Percentiles rank a stretch among this genome's conserved stretches.
These are phyloP conservation scores for Kurtzmaniella quercitrusa DNA, from an alignment of 1,139 yeast species.

Conservation along the genomic window DNA sequence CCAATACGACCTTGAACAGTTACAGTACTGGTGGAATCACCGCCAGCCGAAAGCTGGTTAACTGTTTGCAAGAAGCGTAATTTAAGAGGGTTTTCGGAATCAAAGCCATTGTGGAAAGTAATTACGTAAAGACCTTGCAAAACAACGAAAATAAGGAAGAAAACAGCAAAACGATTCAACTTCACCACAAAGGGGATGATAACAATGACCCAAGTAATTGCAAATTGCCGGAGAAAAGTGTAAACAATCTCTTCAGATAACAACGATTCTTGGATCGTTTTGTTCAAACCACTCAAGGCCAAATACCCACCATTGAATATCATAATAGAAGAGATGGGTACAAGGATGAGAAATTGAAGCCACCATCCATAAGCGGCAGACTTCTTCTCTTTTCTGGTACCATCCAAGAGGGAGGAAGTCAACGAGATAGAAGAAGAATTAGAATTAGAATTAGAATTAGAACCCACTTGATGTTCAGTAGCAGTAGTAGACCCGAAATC, in stretches of 20 bases:
- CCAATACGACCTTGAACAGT: slow-evolving; percentile 52
- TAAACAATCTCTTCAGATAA: slow-evolving; percentile 46
- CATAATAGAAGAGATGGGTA: slow-evolving; percentile 59
- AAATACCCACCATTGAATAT: slow-evolving; percentile 50
- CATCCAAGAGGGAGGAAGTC: slow-evolving; percentile 2
- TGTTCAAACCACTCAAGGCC: slow-evolving; percentile 58
- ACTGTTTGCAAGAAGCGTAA: slow-evolving; percentile 61
- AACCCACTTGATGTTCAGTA: slow-evolving; percentile 11
- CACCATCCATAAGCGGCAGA: slow-evolving; percentile 75
- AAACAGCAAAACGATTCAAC: slow-evolving; percentile 49
- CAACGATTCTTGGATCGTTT: slow-evolving; percentile 65
- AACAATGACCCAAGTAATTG: slow-evolving; percentile 48
- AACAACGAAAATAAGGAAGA: slow-evolving; percentile 31
- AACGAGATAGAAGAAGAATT: slow-evolving; percentile 9
- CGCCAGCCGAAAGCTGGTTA: slow-evolving; percentile 29
- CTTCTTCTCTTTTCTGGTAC: slow-evolving; percentile 18
- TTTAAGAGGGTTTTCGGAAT: slow-evolving; percentile 59
- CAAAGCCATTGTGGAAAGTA: slow-evolving; percentile 48
- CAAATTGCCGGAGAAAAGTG: slow-evolving; percentile 29
- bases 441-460: slow-evolving; percentile 9
- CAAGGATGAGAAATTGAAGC: slow-evolving; percentile 61
- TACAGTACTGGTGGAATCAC: slow-evolving; percentile 30
- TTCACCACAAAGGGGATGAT: slow-evolving; percentile 71
- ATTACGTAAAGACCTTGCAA: slow-evolving; percentile 35
- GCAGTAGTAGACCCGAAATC: slow-evolving; percentile 17